Base-by-base conservation (phyloP, 768 basidiomycete species). In the Pleurotus platypus region DNA sequence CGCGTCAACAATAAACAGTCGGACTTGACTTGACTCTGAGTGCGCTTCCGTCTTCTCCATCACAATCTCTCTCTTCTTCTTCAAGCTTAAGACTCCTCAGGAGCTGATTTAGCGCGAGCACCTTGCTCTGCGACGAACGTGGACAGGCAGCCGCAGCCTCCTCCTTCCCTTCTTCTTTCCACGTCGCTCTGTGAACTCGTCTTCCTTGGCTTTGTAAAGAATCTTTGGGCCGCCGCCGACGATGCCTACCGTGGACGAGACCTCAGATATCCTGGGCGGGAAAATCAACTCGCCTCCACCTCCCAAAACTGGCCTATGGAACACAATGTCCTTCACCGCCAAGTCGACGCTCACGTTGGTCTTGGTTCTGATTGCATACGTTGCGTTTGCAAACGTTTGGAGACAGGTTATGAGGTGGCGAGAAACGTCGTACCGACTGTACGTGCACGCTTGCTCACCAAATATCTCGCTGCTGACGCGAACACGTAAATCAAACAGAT, bases 211-310 rank as follows among this genome's bases (percentile, higher is more conserved):
- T 35, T 35, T 11, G 30, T 35, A 9, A 35, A 35, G 30, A 35
- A 35, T 3, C 9, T 35, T 35, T 35, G 30, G 4, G 3, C 30
- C 30, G 11, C 30, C 3, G 30, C 11, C 30, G 30, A 26, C 58
- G 39, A 61, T 58, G 64, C 66, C 67, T 69, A 90, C 89, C 87
- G 76, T 79, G 66, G 79, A 76, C 74, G 87, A 90, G 66, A 77
- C 78, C 56, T 80, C 83, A 62, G 89, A 90, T 73, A 89, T 91
- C 58, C 80, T 90, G 11, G 88, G 87, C 58, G 80, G 82, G 50
- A 74, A 75, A 56, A 78, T 77, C 30, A 64, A 78, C 58, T 79
- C 77, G 39, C 67, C 45, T 71, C 69, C 61, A 63, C 61, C 49
- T 64, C 64, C 58, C 60, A 66, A 40, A 60, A 71, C 45, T 63